Conservation (phyloP, 441 rosid species). For the Heliophila coronopifolia region DNA sequence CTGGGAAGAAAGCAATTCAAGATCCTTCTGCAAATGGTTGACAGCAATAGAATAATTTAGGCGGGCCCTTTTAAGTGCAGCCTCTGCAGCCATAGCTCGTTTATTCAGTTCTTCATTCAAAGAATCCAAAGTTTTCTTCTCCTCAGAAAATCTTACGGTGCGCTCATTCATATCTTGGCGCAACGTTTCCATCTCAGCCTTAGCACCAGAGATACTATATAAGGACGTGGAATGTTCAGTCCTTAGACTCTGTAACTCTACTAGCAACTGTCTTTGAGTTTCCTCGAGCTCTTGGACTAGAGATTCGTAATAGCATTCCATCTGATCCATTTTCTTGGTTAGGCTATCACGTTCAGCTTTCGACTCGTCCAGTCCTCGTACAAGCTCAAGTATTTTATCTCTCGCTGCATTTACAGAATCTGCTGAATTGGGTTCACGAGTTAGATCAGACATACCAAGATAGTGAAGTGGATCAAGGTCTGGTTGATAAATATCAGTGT, state of each 20-base stretch:
- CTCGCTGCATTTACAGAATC: slow-evolving; percentile 59
- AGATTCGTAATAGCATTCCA: slow-evolving; percentile 98
- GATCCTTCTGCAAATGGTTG: slow-evolving; percentile 92
- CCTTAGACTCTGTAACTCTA: slow-evolving; percentile 85
- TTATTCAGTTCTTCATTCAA: slow-evolving; percentile 74
- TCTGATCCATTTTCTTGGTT: slow-evolving; percentile 88
- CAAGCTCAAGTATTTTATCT: slow-evolving; percentile 75
- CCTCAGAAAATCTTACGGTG: slow-evolving; percentile 55
- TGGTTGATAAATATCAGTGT: slow-evolving; percentile 64
- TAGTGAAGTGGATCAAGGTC: slow-evolving; percentile 67
- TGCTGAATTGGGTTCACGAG: slow-evolving; percentile 52
- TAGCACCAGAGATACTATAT: slow-evolving; percentile 58
- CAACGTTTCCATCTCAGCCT: slow-evolving; percentile 81
- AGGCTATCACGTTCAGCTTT: slow-evolving; percentile 83
- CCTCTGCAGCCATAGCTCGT: slow-evolving; percentile 72
- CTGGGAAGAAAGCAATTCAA: slow-evolving; percentile 86
- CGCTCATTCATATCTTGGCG: slow-evolving; percentile 60
- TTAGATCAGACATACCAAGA: slow-evolving; percentile 54
- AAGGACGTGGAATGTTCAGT: slow-evolving; percentile 79
- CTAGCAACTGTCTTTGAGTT: slow-evolving; percentile 86
- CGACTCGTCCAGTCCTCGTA: slow-evolving; percentile 81
- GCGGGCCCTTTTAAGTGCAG: slow-evolving; percentile 91
- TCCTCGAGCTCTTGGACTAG: slow-evolving; percentile 97
- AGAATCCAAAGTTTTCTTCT: slow-evolving; percentile 55
- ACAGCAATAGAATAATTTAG: slow-evolving; percentile 95